A percentile compares a stretch with the other conserved stretches of the same genome.
Conservation (phyloP, 2,329 filamentous ascomycete species). For the Ramularia collo-cygni region DNA sequence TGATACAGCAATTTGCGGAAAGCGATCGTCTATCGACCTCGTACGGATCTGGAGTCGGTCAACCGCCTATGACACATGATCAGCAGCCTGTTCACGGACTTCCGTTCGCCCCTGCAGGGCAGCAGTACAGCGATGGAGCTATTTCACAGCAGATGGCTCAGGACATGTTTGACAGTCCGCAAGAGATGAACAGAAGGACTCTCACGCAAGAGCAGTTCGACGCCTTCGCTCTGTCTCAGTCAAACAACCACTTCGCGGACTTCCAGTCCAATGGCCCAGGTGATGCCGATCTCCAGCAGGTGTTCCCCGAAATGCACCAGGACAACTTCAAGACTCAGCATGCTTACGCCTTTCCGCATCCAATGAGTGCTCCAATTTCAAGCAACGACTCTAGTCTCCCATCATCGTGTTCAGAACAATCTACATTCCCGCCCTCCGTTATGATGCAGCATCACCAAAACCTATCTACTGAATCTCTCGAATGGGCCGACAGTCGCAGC, state of each 20-base stretch:
- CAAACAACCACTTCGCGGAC: slow-evolving; percentile 11
- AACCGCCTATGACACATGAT: slow-evolving; percentile 10
- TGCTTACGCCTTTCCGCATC: slow-evolving; percentile 15
- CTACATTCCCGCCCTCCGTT: slow-evolving; percentile 20
- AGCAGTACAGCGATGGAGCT: slow-evolving; percentile 8
- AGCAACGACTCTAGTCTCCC: slow-evolving; percentile 25
- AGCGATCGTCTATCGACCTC: slow-evolving; percentile 11
- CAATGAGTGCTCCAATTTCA: slow-evolving; percentile 19
- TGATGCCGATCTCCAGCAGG: slow-evolving; percentile 15
- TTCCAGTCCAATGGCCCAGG: slow-evolving; percentile 14
- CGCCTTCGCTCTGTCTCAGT: slow-evolving; percentile 22
- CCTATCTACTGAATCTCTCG: slow-evolving; percentile 23
- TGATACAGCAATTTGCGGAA: slow-evolving; percentile 25
- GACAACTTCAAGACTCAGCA: slow-evolving; percentile 19
- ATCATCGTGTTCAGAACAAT: slow-evolving; percentile 22
- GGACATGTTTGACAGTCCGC: slow-evolving; percentile 27
- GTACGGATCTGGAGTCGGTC: slow-evolving; percentile 3
- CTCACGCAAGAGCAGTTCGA: slow-evolving; percentile 33
- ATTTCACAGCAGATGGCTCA: slow-evolving; percentile 10
- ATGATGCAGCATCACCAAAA: slow-evolving; percentile 19
- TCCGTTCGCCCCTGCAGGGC: slow-evolving; percentile 6
- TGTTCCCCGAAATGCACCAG: slow-evolving; percentile 21
- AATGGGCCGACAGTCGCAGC: slow-evolving; percentile 29
- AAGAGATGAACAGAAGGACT: slow-evolving; percentile 30
- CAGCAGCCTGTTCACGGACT: slow-evolving; percentile 5